Evolutionary conservation across 2,329 filamentous ascomycete species (phyloP).

Genomic region (Coniochaeta sp.): DNA sequence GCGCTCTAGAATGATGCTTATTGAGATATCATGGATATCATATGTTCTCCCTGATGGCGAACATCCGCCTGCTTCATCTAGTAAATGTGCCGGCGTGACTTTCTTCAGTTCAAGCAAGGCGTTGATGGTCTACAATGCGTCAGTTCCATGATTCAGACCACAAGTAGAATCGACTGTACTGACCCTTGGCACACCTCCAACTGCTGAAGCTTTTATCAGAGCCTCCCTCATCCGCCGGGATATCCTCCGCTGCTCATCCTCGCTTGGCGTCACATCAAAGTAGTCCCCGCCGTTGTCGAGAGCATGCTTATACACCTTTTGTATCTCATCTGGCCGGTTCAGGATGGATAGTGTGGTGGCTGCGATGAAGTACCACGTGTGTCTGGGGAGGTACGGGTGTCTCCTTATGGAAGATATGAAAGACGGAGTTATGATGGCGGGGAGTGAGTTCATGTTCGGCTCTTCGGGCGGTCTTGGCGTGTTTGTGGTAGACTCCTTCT

Average conservation of each 20-base stretch:
- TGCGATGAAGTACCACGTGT: slow-evolving; percentile 42
- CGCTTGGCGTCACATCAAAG: slow-evolving; percentile 14
- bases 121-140: slow-evolving; percentile 33
- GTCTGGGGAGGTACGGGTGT: slow-evolving; percentile 31
- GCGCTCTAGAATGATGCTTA: slow-evolving; percentile 29
- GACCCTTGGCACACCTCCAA: slow-evolving; percentile 45
- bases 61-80: slow-evolving; percentile 26
- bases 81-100: slow-evolving; percentile 31
- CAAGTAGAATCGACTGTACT: background rate
- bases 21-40: slow-evolving; percentile 30
- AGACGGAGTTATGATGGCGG: slow-evolving; percentile 30
- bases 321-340: slow-evolving; percentile 42
- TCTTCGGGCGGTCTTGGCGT: background rate
- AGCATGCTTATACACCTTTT: slow-evolving; percentile 33
- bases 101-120: slow-evolving; percentile 36
- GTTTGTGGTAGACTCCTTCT: background rate
- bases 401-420: slow-evolving; percentile 33
- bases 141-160: background rate
- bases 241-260: slow-evolving; percentile 33
- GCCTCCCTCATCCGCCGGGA: slow-evolving; percentile 40
- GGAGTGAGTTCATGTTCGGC: slow-evolving; percentile 9
- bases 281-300: slow-evolving; percentile 22
- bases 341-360: slow-evolving; percentile 37
- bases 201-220: slow-evolving; percentile 38
- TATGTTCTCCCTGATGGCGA: slow-evolving; percentile 30